Evolutionary conservation across 106 monocot genomes (phyloP).

Genomic region (Dioscorea zingiberensis): DNA sequence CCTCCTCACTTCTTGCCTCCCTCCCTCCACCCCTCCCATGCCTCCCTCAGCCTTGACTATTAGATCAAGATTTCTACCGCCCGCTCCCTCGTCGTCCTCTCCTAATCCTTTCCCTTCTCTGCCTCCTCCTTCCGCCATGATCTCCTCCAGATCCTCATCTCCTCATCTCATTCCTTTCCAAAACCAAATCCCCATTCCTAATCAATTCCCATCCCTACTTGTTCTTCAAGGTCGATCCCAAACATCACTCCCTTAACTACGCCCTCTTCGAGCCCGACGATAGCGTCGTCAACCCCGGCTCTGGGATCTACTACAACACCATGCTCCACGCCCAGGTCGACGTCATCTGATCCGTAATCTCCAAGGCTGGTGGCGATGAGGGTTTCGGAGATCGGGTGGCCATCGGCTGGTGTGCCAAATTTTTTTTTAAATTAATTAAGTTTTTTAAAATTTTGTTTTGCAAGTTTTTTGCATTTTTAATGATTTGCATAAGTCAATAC

Average conservation of each 20-base stretch:
- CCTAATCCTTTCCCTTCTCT: not conserved
- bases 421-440: no score
- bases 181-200: slow-evolving; percentile 1
- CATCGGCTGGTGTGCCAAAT: not conserved
- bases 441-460: no score
- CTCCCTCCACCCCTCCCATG: slow-evolving; percentile 2
- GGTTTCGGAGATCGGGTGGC: slow-evolving; percentile 11
- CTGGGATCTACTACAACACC: slow-evolving; percentile 1
- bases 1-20: slow-evolving; percentile 4
- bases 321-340: slow-evolving; percentile 10
- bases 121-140: slow-evolving; percentile 1
- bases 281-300: not conserved
- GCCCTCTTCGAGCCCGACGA: slow-evolving; percentile 2
- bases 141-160: not conserved
- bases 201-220: slow-evolving; percentile 10
- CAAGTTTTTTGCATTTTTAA: no score
- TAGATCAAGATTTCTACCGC: not conserved
- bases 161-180: slow-evolving; percentile 1
- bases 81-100: no score
- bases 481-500: no score
- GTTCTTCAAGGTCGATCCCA: slow-evolving; percentile 5
- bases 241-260: not conserved
- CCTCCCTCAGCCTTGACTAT: not conserved
- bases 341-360: not conserved
- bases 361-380: not conserved